phyloP scores from a whole-genome alignment of 352 stramenopile species.

The Pythium diclinum region DNA sequence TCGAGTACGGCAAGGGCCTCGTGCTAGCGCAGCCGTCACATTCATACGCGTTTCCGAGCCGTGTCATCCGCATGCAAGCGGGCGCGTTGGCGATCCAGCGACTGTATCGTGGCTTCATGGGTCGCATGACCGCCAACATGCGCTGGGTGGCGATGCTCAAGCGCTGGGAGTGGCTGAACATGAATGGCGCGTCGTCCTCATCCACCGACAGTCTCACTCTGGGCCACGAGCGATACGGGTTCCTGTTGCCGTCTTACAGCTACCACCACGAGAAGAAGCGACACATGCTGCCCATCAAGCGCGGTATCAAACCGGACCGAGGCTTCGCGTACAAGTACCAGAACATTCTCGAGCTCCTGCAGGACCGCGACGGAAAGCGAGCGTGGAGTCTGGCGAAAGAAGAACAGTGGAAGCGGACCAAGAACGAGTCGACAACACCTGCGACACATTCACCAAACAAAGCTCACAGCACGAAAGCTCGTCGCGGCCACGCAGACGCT shows the following conservation, averaged over 20 bases:
- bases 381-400: conserved; percentile 58
- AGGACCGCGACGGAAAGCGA: conserved; percentile 54
- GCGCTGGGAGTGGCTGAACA: conserved; percentile 70
- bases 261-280: conserved; percentile 39
- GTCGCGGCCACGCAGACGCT: background rate
- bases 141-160: conserved; percentile 66
- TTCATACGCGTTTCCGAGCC: conserved; percentile 58
- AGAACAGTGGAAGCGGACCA: conserved; percentile 24
- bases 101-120: conserved; percentile 44
- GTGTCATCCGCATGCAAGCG: conserved; percentile 38
- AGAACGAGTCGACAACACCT: background rate
- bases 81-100: conserved; percentile 46
- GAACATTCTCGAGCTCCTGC: conserved; percentile 63
- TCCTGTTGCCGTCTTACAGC: conserved; percentile 46
- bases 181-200: conserved; percentile 19
- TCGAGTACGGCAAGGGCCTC: conserved; percentile 49
- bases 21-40: conserved; percentile 35
- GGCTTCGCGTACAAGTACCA: conserved; percentile 73
- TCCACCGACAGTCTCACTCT: conserved; percentile 50
- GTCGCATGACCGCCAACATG: conserved; percentile 57
- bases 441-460: background rate
- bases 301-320: conserved; percentile 34
- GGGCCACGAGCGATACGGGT: conserved; percentile 51
- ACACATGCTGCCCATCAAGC: conserved; percentile 53
- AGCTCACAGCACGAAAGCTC: conserved; percentile 13